A percentile compares a stretch with the other conserved stretches of the same genome.
phyloP scores from a whole-genome alignment of 2,329 filamentous ascomycete species.

The Paecilomyces sp. region DNA sequence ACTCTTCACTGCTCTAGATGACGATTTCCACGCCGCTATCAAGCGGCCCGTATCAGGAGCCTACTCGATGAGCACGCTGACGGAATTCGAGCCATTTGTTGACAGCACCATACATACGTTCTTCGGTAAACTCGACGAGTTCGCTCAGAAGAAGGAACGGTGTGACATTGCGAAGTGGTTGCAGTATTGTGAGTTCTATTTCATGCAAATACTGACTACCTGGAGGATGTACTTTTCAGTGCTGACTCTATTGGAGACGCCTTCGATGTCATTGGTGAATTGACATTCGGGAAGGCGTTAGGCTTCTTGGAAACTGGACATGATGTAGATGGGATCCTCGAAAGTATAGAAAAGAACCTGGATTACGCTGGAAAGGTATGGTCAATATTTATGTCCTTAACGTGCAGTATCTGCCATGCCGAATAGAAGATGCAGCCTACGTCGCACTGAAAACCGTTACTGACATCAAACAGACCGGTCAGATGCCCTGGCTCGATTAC shows the following conservation, averaged over 20 bases:
- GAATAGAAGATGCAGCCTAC: neutral
- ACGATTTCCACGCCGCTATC: slow-evolving; percentile 33
- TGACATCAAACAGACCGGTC: slow-evolving; percentile 13
- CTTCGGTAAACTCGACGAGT: slow-evolving; percentile 16
- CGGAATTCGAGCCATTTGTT: slow-evolving; percentile 32
- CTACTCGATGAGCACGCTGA: slow-evolving; percentile 36
- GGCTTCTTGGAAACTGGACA: slow-evolving; percentile 25
- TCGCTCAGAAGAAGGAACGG: slow-evolving; percentile 10
- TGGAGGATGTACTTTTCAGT: neutral
- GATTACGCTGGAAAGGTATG: slow-evolving; percentile 17
- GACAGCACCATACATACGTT: slow-evolving; percentile 24
- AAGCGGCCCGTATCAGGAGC: slow-evolving; percentile 32
- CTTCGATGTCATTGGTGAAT: slow-evolving; percentile 30
- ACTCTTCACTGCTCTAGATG: slow-evolving; percentile 16
- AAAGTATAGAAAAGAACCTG: slow-evolving; percentile 18
- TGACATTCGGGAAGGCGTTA: slow-evolving; percentile 26
- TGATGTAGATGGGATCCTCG: slow-evolving; percentile 27
- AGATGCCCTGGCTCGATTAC: slow-evolving; percentile 30
- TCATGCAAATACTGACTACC: neutral
- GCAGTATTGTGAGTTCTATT: slow-evolving; percentile 18
- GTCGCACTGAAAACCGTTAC: neutral
- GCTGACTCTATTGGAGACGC: slow-evolving; percentile 8
- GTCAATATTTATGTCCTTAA: neutral
- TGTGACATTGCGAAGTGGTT: slow-evolving; percentile 25
- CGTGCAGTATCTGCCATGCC: neutral